Evolutionary conservation across 2,329 filamentous ascomycete species (phyloP), one percentile per base, ranked within the genome.

Genomic region (Scedosporium boydii): DNA sequence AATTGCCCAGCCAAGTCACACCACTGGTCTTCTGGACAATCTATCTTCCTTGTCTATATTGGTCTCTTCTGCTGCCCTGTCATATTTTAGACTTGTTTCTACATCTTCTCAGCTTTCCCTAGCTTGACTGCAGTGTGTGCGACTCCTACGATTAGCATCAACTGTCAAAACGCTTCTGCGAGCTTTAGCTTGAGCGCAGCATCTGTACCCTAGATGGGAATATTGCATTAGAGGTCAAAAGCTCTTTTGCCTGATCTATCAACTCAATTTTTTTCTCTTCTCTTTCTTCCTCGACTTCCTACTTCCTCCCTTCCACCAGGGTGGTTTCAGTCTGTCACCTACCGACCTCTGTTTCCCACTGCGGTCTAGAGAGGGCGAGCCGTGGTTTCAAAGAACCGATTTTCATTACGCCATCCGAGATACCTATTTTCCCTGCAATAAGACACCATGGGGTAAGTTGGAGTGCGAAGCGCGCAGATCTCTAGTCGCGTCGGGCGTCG

Each of bases 361-460:
- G 23, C 18, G 18, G n/a, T 48, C n/a, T 48, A 48, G 21, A 48
- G 18, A 48, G n/a, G 44, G 14, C 44, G 18, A 48, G 44, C 18
- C 16, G 44, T 48, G 44, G 44, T 21, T 21, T 18, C 44, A 55
- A 27, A 55, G 12, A 27, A 23, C 7, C 42, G 10, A 29, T 34
- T 34, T 53, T n/a, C 42, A 26, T 34, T 34, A 58, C n/a, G 1
- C 56, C 4, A 34, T 18, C 44, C 21, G n/a, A 21, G 16, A 60
- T 51, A 51, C 26, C 26, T 12, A 16, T 38, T 21, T 60, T 34
- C 14, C 12, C 23, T 27, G 12, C 51, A 23, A 14, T 27, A 26
- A 44, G 48, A 57, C 66, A 70, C 65, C 65, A 73, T 73, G 71
- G 71, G 71, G 71, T 72, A 59, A 29, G 67, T 65, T 53, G 41